Evolutionary conservation across 2,329 filamentous ascomycete species (phyloP).

Genomic region (Monosporascus sp.): DNA sequence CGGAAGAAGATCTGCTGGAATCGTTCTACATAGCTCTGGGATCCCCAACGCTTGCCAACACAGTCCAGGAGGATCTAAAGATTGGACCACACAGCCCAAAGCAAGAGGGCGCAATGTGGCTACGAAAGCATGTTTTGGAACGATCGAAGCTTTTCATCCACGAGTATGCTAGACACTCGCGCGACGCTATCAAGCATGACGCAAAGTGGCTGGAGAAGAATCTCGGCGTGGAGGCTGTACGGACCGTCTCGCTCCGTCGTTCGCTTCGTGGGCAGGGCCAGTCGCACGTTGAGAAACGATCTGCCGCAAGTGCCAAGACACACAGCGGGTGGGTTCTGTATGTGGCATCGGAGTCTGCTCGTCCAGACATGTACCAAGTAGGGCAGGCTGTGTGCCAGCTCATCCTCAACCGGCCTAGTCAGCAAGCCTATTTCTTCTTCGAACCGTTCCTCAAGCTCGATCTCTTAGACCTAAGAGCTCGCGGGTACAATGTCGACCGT

Average conservation of each 20-base stretch:
- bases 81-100: constrained; percentile 64
- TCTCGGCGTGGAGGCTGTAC: constrained; percentile 71
- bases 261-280: constrained; percentile 68
- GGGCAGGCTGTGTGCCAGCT: constrained; percentile 80
- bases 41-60: constrained; percentile 66
- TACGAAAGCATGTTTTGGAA: constrained; percentile 81
- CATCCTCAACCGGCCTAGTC: constrained; percentile 75
- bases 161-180: constrained; percentile 63
- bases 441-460: constrained; percentile 87
- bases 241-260: constrained; percentile 70
- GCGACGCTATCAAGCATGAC: constrained; percentile 79
- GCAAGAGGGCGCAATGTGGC: constrained; percentile 61
- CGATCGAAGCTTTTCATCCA: constrained; percentile 86
- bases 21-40: constrained; percentile 80
- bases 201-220: constrained; percentile 87
- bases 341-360: constrained; percentile 57
- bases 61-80: constrained; percentile 73
- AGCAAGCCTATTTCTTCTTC: constrained; percentile 84
- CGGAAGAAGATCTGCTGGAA: constrained; percentile 84
- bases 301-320: constrained; percentile 59
- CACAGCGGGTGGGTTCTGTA: constrained; percentile 63
- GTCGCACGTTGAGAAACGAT: constrained; percentile 69
- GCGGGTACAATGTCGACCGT: constrained; percentile 94
- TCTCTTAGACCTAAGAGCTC: constrained; percentile 72
- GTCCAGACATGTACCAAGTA: constrained; percentile 85